These are phyloP conservation scores for Colletotrichum aenigma DNA, from an alignment of 2,329 filamentous ascomycete species.

Conservation along the genomic window DNA sequence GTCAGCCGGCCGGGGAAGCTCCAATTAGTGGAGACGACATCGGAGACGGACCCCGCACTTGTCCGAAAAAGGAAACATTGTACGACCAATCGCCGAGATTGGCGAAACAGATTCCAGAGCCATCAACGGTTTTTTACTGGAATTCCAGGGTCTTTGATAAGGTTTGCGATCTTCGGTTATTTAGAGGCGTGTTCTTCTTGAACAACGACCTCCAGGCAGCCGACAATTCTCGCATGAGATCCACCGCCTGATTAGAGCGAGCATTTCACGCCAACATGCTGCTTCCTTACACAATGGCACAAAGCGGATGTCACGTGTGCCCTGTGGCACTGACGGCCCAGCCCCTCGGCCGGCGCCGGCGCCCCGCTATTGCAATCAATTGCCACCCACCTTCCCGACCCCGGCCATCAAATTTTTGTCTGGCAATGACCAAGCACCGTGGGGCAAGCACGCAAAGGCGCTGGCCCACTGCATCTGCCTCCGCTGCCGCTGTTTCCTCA, in stretches of 20 bases:
- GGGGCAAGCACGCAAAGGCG: constrained; percentile 15
- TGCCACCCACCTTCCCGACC: background rate
- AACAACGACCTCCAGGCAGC: background rate
- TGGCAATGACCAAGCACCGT: background rate
- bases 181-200: background rate
- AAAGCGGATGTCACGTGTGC: background rate
- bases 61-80: background rate
- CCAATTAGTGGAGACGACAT: background rate
- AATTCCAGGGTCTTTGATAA: background rate
- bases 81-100: background rate
- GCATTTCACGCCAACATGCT: background rate
- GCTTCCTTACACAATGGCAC: background rate
- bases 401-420: background rate
- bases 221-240: background rate
- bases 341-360: background rate
- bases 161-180: background rate
- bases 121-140: background rate
- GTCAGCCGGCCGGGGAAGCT: background rate
- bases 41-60: constrained; percentile 8
- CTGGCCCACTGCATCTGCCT: background rate
- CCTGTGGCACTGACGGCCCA: background rate
- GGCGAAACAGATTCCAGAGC: background rate
- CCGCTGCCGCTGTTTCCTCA: background rate
- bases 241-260: background rate
- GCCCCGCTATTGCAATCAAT: background rate